Conservation (phyloP, 2,329 filamentous ascomycete species). For the Calcarisporium arbuscula region DNA sequence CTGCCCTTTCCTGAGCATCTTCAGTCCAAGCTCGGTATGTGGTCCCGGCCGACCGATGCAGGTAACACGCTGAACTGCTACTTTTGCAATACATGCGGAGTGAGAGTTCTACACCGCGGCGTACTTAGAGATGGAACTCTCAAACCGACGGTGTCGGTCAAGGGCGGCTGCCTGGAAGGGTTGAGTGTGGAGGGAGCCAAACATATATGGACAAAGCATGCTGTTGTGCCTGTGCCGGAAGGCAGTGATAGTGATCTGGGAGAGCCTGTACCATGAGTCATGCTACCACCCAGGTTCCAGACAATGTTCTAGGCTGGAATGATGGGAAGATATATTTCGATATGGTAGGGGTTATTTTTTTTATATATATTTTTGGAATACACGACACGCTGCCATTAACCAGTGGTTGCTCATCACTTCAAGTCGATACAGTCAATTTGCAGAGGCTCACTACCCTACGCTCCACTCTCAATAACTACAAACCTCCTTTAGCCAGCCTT, state of each 20-base stretch:
- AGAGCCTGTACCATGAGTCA: too few species aligned
- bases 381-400: too few species aligned
- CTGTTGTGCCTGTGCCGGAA: conserved; percentile 37
- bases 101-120: conserved; percentile 40
- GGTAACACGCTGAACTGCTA: conserved; percentile 37
- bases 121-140: conserved; percentile 29
- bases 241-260: too few species aligned
- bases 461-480: too few species aligned
- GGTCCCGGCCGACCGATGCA: conserved; percentile 30
- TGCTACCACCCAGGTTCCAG: too few species aligned
- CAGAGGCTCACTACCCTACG: too few species aligned
- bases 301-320: too few species aligned
- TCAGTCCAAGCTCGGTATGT: conserved; percentile 25
- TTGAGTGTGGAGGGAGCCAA: conserved; percentile 31
- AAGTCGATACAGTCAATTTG: too few species aligned
- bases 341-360: too few species aligned
- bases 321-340: background rate
- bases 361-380: too few species aligned
- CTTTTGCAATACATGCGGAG: conserved; percentile 36
- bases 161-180: conserved; percentile 38
- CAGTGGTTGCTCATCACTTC: too few species aligned
- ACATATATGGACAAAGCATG: conserved; percentile 40
- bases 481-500: too few species aligned
- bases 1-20: conserved; percentile 31
- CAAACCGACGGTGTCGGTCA: conserved; percentile 33